phyloP scores from a whole-genome alignment of 371 early-diverging fungal genomes.

The Syncephalastrum monosporum region DNA sequence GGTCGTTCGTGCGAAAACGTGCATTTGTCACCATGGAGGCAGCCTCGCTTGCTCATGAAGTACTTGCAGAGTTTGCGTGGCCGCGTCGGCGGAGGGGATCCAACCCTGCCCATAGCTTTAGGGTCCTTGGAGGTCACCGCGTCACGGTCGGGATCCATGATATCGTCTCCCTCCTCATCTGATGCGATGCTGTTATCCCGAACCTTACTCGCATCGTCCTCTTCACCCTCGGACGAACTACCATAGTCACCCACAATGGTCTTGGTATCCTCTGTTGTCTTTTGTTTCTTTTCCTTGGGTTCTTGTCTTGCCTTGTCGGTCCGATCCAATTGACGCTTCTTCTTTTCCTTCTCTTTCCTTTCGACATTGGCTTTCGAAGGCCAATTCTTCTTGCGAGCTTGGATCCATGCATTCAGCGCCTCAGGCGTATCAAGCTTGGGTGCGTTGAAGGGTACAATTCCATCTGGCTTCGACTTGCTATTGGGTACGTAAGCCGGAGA shows the following conservation, averaged over 20 bases:
- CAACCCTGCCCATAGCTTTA: slow-evolving; percentile 35
- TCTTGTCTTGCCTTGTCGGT: slow-evolving; percentile 8
- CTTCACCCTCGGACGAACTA: slow-evolving; percentile 3
- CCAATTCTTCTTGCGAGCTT: slow-evolving; percentile 63
- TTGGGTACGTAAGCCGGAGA: not conserved
- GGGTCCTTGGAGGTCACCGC: slow-evolving; percentile 60
- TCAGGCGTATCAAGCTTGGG: slow-evolving; percentile 57
- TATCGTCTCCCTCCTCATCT: slow-evolving; percentile 24
- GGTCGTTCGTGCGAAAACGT: slow-evolving; percentile 48
- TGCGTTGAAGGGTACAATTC: slow-evolving; percentile 42
- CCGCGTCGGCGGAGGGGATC: slow-evolving; percentile 21
- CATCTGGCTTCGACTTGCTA: slow-evolving; percentile 33
- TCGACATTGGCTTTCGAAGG: slow-evolving; percentile 62
- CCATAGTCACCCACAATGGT: slow-evolving; percentile 22
- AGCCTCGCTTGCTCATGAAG: slow-evolving; percentile 39
- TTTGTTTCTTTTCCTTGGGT: slow-evolving; percentile 12
- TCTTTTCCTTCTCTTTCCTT: slow-evolving; percentile 43
- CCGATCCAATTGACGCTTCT: slow-evolving; percentile 8
- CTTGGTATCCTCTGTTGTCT: slow-evolving; percentile 13
- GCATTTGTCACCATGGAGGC: slow-evolving; percentile 48
- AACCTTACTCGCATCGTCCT: slow-evolving; percentile 11
- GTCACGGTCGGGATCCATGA: slow-evolving; percentile 51
- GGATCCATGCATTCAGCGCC: slow-evolving; percentile 68
- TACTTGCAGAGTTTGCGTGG: slow-evolving; percentile 39
- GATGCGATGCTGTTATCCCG: too few relatives aligned